These are phyloP conservation scores for Scytalidium sp. DNA, from an alignment of 2,329 filamentous ascomycete species.

Conservation along the genomic window DNA sequence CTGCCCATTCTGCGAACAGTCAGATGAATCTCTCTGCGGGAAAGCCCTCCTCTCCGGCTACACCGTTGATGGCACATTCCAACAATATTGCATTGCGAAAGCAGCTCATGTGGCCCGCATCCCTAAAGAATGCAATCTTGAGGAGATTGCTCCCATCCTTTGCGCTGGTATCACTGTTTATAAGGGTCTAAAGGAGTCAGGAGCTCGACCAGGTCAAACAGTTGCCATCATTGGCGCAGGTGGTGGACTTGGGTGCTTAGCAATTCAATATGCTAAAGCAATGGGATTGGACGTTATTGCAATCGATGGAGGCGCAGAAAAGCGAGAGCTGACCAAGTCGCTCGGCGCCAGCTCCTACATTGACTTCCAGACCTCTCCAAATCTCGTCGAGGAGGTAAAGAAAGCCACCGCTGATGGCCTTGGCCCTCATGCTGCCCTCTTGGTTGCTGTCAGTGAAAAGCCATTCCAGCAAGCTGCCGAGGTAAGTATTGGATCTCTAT, in stretches of 20 bases:
- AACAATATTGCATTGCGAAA: conserved; percentile 88
- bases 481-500: conserved; percentile 6
- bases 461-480: conserved; percentile 91
- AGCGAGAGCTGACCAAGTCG: conserved; percentile 64
- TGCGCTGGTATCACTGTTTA: conserved; percentile 88
- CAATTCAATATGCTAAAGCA: conserved; percentile 83
- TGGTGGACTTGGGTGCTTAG: conserved; percentile 76
- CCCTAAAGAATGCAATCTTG: conserved; percentile 72
- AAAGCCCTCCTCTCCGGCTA: conserved; percentile 79
- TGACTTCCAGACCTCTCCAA: conserved; percentile 74
- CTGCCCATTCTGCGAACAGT: conserved; percentile 78
- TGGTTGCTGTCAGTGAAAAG: conserved; percentile 84
- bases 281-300: conserved; percentile 82
- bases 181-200: conserved; percentile 86
- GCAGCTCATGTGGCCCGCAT: conserved; percentile 81
- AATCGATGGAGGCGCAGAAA: conserved; percentile 82
- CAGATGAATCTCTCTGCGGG: conserved; percentile 80
- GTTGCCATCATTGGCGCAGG: conserved; percentile 86
- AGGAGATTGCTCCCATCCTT: conserved; percentile 74
- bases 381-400: conserved; percentile 83
- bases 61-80: conserved; percentile 90
- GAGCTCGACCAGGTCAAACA: conserved; percentile 68
- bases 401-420: conserved; percentile 74
- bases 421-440: conserved; percentile 82
- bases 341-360: conserved; percentile 74